phyloP scores from a whole-genome alignment of 1,284 basidiomycete genomes.

The Tilletia indica region DNA sequence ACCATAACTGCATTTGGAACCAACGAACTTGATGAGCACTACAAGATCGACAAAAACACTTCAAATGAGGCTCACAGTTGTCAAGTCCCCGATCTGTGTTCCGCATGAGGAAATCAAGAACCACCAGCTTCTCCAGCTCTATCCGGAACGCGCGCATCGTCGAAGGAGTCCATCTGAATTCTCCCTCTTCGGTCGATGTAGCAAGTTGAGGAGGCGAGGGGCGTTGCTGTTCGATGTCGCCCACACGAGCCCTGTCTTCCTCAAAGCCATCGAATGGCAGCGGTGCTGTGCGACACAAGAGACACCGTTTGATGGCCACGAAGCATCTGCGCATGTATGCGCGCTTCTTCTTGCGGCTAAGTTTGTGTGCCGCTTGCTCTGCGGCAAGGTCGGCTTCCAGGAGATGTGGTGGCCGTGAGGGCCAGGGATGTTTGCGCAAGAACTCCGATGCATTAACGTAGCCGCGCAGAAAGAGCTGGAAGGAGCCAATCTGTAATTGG shows the following conservation, averaged over 20 bases:
- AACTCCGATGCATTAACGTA: constrained; percentile 84
- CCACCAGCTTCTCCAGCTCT: constrained; percentile 74
- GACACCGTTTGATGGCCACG: constrained; percentile 41
- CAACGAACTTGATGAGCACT: too few relatives aligned
- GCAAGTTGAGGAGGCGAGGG: constrained; percentile 59
- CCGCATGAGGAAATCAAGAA: constrained; percentile 77
- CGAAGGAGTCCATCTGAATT: constrained; percentile 74
- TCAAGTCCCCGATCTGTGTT: constrained; percentile 65
- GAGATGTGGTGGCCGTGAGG: constrained; percentile 67
- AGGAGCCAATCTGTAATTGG: constrained; percentile 82
- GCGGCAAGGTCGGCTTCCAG: constrained; percentile 70
- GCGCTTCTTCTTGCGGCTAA: constrained; percentile 42
- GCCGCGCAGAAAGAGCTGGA: constrained; percentile 83
- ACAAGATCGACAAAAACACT: background rate
- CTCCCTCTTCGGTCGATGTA: constrained; percentile 19
- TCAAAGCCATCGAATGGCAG: constrained; percentile 65
- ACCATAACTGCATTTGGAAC: background rate
- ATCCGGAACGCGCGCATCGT: constrained; percentile 77
- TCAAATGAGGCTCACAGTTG: constrained; percentile 56
- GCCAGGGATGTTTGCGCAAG: constrained; percentile 79
- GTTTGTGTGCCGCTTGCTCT: constrained; percentile 62
- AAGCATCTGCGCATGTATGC: constrained; percentile 44
- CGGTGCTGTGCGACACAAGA: constrained; percentile 65
- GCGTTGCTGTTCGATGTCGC: constrained; percentile 47
- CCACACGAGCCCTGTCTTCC: constrained; percentile 25